phyloP scores from a whole-genome alignment of 2,329 filamentous ascomycete genomes.

The Apiospora saccharicola region DNA sequence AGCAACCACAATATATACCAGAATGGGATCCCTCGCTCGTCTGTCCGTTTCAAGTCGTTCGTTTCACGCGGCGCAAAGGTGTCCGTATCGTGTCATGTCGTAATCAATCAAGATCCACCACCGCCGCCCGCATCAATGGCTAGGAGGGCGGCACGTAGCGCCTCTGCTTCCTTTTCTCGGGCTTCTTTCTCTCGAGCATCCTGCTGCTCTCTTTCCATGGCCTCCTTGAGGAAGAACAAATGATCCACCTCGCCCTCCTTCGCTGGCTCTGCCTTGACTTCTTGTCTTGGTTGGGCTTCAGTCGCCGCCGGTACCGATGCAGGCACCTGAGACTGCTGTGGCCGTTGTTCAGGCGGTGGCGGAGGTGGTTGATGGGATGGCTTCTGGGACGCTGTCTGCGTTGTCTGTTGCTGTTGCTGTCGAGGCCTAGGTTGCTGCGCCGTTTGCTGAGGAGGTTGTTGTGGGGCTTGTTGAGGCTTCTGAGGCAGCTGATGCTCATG shows the following conservation, averaged over 20 bases:
- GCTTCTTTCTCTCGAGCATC: conserved; percentile 13
- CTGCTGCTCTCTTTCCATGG: conserved; percentile 19
- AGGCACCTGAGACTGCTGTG: not conserved
- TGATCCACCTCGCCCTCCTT: conserved; percentile 1
- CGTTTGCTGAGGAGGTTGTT: not conserved
- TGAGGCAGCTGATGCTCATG: not conserved
- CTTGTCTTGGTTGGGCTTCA: not conserved
- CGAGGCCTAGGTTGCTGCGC: not conserved
- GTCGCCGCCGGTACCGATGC: not conserved
- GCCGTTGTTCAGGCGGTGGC: not conserved
- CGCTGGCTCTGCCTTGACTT: not conserved
- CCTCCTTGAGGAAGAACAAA: conserved; percentile 19
- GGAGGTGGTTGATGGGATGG: not conserved
- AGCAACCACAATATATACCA: conserved; percentile 15
- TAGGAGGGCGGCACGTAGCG: not conserved
- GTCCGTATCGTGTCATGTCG: not conserved
- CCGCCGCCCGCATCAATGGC: conserved; percentile 9
- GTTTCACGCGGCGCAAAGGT: not conserved
- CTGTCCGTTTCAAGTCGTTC: not conserved
- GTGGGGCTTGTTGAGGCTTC: not conserved
- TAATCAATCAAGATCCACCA: conserved; percentile 11
- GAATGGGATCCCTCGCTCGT: not conserved
- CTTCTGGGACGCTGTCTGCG: not conserved
- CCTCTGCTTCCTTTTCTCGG: conserved; percentile 7
- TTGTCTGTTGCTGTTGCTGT: not conserved